Evolutionary conservation across 2,329 filamentous ascomycete species (phyloP).

Genomic region (Fusarium musae): DNA sequence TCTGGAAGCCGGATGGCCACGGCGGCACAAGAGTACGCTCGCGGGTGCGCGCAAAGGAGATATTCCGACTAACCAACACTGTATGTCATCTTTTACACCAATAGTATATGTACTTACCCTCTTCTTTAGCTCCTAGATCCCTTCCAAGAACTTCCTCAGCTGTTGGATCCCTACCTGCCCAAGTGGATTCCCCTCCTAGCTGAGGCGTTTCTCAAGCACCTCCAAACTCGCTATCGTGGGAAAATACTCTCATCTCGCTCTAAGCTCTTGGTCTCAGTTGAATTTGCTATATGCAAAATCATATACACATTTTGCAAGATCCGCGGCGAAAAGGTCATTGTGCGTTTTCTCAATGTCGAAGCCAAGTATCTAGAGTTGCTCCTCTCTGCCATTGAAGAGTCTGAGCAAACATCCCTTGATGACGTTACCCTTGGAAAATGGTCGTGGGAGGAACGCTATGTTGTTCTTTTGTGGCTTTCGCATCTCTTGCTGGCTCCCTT

Average conservation of each 20-base stretch:
- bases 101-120: background rate
- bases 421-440: conserved; percentile 51
- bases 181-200: conserved; percentile 79
- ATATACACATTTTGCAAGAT: conserved; percentile 96
- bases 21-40: conserved; percentile 56
- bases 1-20: conserved; percentile 62
- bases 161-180: conserved; percentile 86
- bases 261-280: conserved; percentile 64
- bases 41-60: conserved; percentile 62
- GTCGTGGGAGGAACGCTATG: conserved; percentile 89
- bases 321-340: conserved; percentile 90
- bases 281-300: conserved; percentile 79
- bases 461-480: conserved; percentile 88
- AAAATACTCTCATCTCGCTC: conserved; percentile 49
- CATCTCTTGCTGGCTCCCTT: conserved; percentile 89
- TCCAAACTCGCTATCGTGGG: conserved; percentile 59
- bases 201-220: conserved; percentile 77
- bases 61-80: conserved; percentile 57
- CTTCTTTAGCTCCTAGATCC: conserved; percentile 72
- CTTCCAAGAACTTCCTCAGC: conserved; percentile 95
- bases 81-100: conserved; percentile 47
- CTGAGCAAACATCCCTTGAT: conserved; percentile 50
- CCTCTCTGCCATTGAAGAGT: conserved; percentile 76
- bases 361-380: conserved; percentile 85
- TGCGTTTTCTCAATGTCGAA: conserved; percentile 91